These are phyloP conservation scores for Ceratonia siliqua DNA, from an alignment of 306 rosid genomes.

Conservation along the genomic window DNA sequence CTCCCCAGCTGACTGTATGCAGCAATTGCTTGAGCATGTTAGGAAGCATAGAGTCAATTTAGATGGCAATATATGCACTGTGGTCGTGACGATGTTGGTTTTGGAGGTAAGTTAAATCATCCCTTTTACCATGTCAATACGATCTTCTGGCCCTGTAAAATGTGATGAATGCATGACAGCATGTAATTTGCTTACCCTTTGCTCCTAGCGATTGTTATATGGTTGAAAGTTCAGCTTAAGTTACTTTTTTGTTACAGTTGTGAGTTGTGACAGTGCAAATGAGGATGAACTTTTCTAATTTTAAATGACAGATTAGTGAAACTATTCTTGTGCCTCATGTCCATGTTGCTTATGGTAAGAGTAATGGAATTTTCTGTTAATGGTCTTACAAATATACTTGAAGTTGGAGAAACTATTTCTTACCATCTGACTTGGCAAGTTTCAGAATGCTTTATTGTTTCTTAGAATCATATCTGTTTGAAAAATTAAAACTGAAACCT, in stretches of 20 bases:
- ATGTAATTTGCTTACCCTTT: neutral
- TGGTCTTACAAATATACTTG: neutral
- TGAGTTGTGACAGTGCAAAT: neutral
- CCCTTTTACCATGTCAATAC: neutral
- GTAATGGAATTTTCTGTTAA: neutral
- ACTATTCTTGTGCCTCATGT: constrained; percentile 19
- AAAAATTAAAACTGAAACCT: neutral
- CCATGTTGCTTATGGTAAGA: neutral
- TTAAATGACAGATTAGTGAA: neutral
- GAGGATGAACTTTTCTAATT: neutral
- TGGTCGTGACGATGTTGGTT: constrained; percentile 82
- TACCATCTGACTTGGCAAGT: neutral
- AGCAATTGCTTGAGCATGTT: constrained; percentile 76
- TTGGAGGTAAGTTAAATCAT: constrained; percentile 61
- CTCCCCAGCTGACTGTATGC: constrained; percentile 68
- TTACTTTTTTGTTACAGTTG: neutral
- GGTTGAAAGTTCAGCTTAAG: constrained; percentile 1
- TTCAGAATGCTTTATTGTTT: constrained; percentile 7
- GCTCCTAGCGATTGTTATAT: neutral
- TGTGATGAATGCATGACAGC: constrained; percentile 17
- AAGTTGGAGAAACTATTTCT: neutral
- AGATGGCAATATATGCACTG: constrained; percentile 71
- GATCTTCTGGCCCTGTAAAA: neutral
- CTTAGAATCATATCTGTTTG: neutral
- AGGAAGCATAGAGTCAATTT: constrained; percentile 70